These are phyloP conservation scores for Astrocystis sublimbata DNA, from an alignment of 495 filamentous ascomycete genomes.

Conservation along the genomic window DNA sequence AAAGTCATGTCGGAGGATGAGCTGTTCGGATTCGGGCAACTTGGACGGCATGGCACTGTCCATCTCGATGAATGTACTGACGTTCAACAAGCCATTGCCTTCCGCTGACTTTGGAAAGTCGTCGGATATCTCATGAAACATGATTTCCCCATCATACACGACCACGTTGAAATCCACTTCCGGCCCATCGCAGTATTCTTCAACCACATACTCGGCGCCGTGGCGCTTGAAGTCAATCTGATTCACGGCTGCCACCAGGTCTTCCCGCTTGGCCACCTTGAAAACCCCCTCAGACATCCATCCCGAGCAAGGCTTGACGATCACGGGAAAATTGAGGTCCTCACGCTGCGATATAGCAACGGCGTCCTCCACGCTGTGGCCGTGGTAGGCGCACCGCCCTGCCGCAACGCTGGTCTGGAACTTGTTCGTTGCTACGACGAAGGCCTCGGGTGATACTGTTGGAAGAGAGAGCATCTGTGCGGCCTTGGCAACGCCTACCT, in stretches of 20 bases:
- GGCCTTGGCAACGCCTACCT: neutral
- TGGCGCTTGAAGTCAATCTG: neutral
- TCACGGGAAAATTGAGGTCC: neutral
- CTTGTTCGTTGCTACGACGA: neutral
- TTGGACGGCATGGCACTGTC: constrained; percentile 31
- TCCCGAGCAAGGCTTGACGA: neutral
- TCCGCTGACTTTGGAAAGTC: constrained; percentile 41
- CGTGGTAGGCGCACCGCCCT: neutral
- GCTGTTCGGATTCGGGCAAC: constrained; percentile 32
- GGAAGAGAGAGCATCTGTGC: neutral
- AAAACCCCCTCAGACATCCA: neutral
- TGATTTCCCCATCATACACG: constrained; percentile 45
- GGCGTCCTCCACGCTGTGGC: neutral
- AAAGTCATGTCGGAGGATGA: constrained; percentile 23
- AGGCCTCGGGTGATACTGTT: neutral
- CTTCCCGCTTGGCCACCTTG: neutral
- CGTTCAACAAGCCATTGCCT: constrained; percentile 16
- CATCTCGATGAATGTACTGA: constrained; percentile 30
- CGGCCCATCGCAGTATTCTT: constrained; percentile 29
- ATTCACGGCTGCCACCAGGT: neutral
- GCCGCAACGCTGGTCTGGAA: neutral
- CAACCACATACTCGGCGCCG: neutral
- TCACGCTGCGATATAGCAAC: neutral
- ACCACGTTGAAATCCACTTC: constrained; percentile 53
- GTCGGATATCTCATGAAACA: constrained; percentile 48